These are phyloP conservation scores for Lentinus brumalis DNA, from an alignment of 768 basidiomycete species.

Conservation along the genomic window DNA sequence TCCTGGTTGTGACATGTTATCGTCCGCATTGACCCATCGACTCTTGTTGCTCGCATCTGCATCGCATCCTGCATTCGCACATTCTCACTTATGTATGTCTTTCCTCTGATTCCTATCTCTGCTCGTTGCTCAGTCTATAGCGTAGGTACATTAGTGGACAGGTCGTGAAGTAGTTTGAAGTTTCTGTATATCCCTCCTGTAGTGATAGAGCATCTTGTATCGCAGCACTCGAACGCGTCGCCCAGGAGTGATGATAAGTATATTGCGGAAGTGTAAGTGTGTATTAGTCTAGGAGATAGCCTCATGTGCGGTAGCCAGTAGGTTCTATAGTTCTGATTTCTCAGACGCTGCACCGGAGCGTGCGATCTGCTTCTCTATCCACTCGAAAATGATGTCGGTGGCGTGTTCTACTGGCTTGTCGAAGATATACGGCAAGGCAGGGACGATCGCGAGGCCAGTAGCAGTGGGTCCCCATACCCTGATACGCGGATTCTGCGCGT, in stretches of 20 bases:
- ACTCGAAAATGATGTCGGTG: constrained; percentile 69
- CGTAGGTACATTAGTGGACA: constrained; percentile 20
- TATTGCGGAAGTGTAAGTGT: too few relatives aligned
- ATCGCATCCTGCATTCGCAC: constrained; percentile 13
- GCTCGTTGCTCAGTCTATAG: background rate
- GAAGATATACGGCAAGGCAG: constrained; percentile 72
- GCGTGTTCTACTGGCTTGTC: constrained; percentile 79
- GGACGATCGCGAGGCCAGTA: constrained; percentile 74
- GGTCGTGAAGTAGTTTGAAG: constrained; percentile 11
- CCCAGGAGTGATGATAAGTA: too few relatives aligned
- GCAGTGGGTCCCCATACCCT: constrained; percentile 77
- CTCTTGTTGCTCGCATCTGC: constrained; percentile 17
- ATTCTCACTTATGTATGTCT: constrained; percentile 13
- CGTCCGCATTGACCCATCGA: constrained; percentile 11
- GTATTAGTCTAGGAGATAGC: too few relatives aligned
- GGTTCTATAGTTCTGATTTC: constrained; percentile 21
- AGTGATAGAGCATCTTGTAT: constrained; percentile 9
- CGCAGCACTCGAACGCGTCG: too few relatives aligned
- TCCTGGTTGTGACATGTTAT: constrained; percentile 14
- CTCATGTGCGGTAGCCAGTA: too few relatives aligned
- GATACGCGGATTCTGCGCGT: constrained; percentile 56
- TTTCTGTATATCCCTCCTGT: constrained; percentile 13
- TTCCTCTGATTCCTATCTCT: background rate
- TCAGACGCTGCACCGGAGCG: constrained; percentile 38
- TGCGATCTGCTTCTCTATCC: constrained; percentile 61